These are phyloP conservation scores for Alternaria brassicae DNA, from an alignment of 2,329 filamentous ascomycete species.

Conservation along the genomic window DNA sequence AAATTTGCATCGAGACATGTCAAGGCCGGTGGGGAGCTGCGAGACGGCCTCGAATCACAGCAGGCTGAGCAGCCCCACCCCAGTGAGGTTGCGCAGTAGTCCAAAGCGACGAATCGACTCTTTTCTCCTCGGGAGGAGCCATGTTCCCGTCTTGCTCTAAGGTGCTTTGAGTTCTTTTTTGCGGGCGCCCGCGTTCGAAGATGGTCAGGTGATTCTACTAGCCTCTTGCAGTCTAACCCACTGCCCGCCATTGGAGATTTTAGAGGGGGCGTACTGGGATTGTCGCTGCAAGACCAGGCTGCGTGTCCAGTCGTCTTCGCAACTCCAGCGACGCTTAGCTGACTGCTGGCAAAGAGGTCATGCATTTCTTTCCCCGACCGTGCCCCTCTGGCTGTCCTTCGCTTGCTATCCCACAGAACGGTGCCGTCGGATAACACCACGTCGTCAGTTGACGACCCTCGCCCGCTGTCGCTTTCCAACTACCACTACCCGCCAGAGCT, in stretches of 20 bases:
- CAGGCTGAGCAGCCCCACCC: constrained; percentile 26
- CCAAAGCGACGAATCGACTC: constrained; percentile 41
- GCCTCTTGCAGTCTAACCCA: constrained; percentile 17
- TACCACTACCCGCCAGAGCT: constrained; percentile 33
- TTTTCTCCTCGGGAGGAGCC: constrained; percentile 46
- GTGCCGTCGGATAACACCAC: constrained; percentile 38
- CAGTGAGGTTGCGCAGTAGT: constrained; percentile 27
- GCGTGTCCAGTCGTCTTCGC: constrained; percentile 43
- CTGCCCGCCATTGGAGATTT: constrained; percentile 26
- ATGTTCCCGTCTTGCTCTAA: constrained; percentile 29
- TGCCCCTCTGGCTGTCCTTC: constrained; percentile 40
- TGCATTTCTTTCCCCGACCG: constrained; percentile 42
- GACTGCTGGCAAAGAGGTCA: constrained; percentile 45
- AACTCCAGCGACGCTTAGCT: constrained; percentile 48
- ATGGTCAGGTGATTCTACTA: constrained; percentile 44
- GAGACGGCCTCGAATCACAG: constrained; percentile 39
- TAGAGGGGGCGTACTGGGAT: constrained; percentile 25
- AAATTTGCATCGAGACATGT: constrained; percentile 33
- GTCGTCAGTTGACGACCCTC: constrained; percentile 30
- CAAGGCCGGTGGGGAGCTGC: constrained; percentile 30
- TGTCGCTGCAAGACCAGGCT: constrained; percentile 36
- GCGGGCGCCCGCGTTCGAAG: constrained; percentile 28
- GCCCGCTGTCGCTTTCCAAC: constrained; percentile 32
- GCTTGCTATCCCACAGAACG: constrained; percentile 29
- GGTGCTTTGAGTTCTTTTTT: too few species aligned